Base-by-base conservation (phyloP, 192 early-diverging fungal species). In the Linnemannia zychae region DNA sequence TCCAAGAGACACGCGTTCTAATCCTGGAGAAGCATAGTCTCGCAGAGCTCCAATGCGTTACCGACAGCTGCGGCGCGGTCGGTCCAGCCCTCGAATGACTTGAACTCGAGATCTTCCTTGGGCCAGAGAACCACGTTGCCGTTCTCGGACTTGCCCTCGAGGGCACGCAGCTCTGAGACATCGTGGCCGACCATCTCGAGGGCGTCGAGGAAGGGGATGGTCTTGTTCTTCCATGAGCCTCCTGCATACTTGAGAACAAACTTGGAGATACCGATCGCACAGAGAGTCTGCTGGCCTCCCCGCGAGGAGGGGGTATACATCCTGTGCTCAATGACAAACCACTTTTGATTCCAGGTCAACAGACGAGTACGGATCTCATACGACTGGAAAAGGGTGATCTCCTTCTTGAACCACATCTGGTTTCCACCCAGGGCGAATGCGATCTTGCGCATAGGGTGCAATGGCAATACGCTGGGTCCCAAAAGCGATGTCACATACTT, bases 301-400 rank as follows among this genome's bases (percentile, higher is more conserved):
- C 28, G 57, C 9, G 31, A 53, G 3, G 82, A 13, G 12, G 83
- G 83, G 4, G 83, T 79, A 65, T 85, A 85, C 68, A 85, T 71
- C 22, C 90, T 77, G 49, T 91, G 90, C 63, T 91, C 87, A 49
- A 91, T 73, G 11, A 88, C 78, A 34, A 91, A 76, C 90, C 90
- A 91, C 71, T 91, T 91, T 65, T 89, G 81, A 33, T 82, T 88
- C 90, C 90, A 91, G 22, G 88, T 80, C 49, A 80, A 85, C 28
- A 91, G 68, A 0, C 90, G 88, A 1, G 83, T 85, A 24, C 87
- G 87, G 44, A 91, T 84, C 57, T 85, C 89, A 65, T 88, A 89
- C 24, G 84, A 77, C 44, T 88, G 87, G 53, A 91, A 83, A 17
- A 87, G 84, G 5, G 81, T 71, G 33, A 91, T 89, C 65, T 91